These are phyloP conservation scores for Capsella rubella DNA, from an alignment of 441 rosid genomes.

Conservation along the genomic window DNA sequence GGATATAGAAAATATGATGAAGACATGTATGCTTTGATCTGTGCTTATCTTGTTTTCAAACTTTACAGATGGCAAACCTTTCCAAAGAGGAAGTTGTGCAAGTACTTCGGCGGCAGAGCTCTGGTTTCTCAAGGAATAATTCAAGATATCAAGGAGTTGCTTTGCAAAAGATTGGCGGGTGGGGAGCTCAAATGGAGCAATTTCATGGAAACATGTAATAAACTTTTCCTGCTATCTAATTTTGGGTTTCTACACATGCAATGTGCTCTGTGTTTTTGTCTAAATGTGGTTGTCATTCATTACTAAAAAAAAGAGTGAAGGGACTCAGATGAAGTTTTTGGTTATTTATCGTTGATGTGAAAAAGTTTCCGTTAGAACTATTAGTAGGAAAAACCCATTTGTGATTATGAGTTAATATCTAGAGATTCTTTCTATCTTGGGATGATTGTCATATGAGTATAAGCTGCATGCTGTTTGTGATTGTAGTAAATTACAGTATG, in stretches of 20 bases:
- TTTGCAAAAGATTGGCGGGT: constrained; percentile 82
- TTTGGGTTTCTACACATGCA: constrained; percentile 8
- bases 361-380: constrained; percentile 16
- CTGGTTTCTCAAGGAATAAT: constrained; percentile 92
- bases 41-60: constrained; percentile 28
- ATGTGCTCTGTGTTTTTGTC: constrained; percentile 36
- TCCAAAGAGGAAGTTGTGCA: constrained; percentile 91
- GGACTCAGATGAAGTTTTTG: constrained; percentile 52
- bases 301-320: constrained; percentile 25
- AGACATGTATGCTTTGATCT: constrained; percentile 24
- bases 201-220: constrained; percentile 61
- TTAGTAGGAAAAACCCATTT: constrained; percentile 12
- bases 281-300: constrained; percentile 15
- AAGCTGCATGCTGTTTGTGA: constrained; percentile 42
- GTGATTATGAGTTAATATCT: background rate
- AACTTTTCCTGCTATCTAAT: constrained; percentile 20
- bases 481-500: constrained; percentile 59
- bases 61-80: constrained; percentile 72
- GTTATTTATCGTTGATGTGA: constrained; percentile 27
- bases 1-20: background rate
- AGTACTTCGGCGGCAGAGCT: constrained; percentile 88
- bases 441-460: constrained; percentile 9
- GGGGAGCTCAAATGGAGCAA: constrained; percentile 78
- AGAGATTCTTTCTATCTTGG: constrained; percentile 18
- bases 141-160: constrained; percentile 85